phyloP scores from a whole-genome alignment of 2,329 filamentous ascomycete species.

The Hypomyces rosellus region DNA sequence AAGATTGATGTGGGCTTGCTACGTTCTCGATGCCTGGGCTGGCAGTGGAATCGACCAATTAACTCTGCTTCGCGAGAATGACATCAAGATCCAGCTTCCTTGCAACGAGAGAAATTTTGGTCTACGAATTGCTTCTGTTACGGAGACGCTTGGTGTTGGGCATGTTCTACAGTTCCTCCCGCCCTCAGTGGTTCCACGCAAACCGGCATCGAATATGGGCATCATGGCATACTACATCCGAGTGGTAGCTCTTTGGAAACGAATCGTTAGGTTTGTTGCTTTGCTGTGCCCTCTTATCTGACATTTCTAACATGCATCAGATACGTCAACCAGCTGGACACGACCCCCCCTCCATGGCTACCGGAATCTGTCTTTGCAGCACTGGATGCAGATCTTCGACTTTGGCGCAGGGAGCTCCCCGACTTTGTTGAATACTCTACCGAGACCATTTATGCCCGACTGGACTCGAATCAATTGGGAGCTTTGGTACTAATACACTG shows the following conservation, averaged over 20 bases:
- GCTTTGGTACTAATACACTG: constrained; percentile 39
- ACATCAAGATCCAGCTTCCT: constrained; percentile 36
- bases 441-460: constrained; percentile 39
- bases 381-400: constrained; percentile 33
- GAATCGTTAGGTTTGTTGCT: constrained; percentile 28
- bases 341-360: constrained; percentile 35
- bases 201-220: constrained; percentile 36
- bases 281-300: not conserved
- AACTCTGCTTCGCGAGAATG: constrained; percentile 32
- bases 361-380: constrained; percentile 36
- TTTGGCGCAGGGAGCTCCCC: constrained; percentile 36
- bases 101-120: constrained; percentile 36
- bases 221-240: constrained; percentile 39
- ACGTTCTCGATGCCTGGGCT: constrained; percentile 35
- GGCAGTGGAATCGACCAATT: constrained; percentile 34
- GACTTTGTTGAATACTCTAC: constrained; percentile 38
- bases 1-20: constrained; percentile 38
- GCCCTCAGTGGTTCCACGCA: constrained; percentile 32
- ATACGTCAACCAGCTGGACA: constrained; percentile 38
- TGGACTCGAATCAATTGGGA: constrained; percentile 40
- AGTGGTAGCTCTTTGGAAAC: constrained; percentile 35
- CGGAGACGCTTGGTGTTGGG: constrained; percentile 34
- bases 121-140: constrained; percentile 34
- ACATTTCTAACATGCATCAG: constrained; percentile 9
- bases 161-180: constrained; percentile 35